A percentile compares a stretch with the other conserved stretches of the same genome.
Evolutionary conservation across 1,284 basidiomycete genomes (phyloP).

Genomic region (Ustilago tritici): DNA sequence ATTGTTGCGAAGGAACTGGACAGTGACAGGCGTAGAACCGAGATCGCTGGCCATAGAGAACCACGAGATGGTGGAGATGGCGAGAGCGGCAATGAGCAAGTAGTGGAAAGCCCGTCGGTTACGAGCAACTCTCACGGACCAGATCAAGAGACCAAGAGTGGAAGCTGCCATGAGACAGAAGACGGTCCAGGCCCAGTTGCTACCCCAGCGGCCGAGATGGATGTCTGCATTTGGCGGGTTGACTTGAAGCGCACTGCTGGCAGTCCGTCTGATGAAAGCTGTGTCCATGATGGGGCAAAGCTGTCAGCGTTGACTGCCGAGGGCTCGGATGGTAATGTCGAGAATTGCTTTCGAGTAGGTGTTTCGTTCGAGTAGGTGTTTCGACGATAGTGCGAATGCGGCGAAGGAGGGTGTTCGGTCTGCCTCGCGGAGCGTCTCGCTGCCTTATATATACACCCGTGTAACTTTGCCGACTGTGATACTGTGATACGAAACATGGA

Average conservation of each 20-base stretch:
- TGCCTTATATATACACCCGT: background rate
- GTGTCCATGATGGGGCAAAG: conserved; percentile 1
- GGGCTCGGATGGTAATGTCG: background rate
- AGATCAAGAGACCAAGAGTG: conserved; percentile 56
- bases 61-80: conserved; percentile 71
- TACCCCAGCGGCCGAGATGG: conserved; percentile 58
- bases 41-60: conserved; percentile 76
- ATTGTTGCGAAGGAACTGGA: conserved; percentile 72
- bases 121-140: conserved; percentile 29
- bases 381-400: too few relatives aligned
- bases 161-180: conserved; percentile 67
- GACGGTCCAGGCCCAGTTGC: conserved; percentile 72
- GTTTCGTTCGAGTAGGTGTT: background rate
- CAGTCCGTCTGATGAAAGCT: conserved; percentile 15
- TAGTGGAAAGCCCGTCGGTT: conserved; percentile 72
- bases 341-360: background rate
- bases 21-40: conserved; percentile 73
- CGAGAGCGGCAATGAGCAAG: conserved; percentile 70
- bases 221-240: conserved; percentile 57
- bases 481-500: background rate
- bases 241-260: conserved; percentile 40
- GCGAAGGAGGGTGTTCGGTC: background rate
- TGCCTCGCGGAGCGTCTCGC: background rate
- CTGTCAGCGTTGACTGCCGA: background rate
- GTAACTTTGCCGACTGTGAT: background rate